A percentile compares a stretch with the other conserved stretches of the same genome.
These are phyloP conservation scores for Triticum urartu DNA, from an alignment of 176 grass and related monocot species.

Conservation along the genomic window DNA sequence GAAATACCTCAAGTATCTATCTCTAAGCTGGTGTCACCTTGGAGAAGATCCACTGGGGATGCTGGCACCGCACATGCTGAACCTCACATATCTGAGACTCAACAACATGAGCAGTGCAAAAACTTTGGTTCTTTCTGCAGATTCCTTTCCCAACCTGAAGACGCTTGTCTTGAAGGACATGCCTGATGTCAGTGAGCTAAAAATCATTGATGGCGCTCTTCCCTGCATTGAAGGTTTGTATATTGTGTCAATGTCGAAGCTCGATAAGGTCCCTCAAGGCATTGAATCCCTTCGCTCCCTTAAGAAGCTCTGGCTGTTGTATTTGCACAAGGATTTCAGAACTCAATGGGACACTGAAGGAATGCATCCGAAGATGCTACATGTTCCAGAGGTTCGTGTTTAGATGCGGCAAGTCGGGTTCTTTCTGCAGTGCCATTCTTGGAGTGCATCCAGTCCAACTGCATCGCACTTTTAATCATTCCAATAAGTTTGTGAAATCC, in stretches of 20 bases:
- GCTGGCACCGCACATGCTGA: neutral
- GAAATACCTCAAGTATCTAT: conserved; percentile 3
- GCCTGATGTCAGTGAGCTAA: neutral
- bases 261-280: neutral
- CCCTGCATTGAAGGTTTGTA: neutral
- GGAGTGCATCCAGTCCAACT: neutral
- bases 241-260: neutral
- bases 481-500: neutral
- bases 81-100: neutral
- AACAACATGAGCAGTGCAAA: neutral
- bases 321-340: neutral
- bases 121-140: neutral
- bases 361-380: neutral
- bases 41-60: neutral
- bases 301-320: neutral
- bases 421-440: neutral
- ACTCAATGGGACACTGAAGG: neutral
- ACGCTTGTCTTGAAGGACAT: neutral
- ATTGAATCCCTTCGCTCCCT: neutral
- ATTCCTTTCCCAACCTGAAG: neutral
- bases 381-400: neutral
- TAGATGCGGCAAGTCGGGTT: neutral
- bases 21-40: conserved; percentile 16
- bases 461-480: neutral
- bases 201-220: neutral